Percentiles rank a stretch among this genome's conserved stretches.
Conservation (phyloP, 225 moss, liverwort and hornwort species). For the Bryum argenteum region DNA sequence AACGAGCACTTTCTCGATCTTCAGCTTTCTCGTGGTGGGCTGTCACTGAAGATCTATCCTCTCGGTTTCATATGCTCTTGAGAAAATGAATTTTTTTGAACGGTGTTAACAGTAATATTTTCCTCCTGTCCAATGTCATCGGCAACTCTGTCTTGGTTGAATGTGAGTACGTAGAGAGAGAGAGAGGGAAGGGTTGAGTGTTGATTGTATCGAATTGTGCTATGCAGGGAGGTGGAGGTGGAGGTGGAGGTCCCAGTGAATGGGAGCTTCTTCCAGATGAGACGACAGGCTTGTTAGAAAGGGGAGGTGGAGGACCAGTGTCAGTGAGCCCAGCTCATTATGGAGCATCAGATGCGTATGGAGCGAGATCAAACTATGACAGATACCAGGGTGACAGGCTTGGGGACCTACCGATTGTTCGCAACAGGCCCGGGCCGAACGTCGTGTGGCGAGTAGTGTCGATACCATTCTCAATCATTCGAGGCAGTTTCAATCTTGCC, state of each 20-base stretch:
- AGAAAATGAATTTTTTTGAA: background rate
- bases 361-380: constrained; percentile 59
- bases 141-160: background rate
- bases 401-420: constrained; percentile 56
- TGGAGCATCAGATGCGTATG: constrained; percentile 42
- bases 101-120: background rate
- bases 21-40: background rate
- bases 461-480: constrained; percentile 84
- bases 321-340: constrained; percentile 52
- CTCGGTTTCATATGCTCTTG: background rate
- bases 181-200: background rate
- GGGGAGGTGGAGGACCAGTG: constrained; percentile 49
- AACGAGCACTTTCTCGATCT: background rate
- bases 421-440: constrained; percentile 67
- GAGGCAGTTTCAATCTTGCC: constrained; percentile 89
- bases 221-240: constrained; percentile 45
- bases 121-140: background rate
- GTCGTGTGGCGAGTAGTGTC: constrained; percentile 90
- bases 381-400: constrained; percentile 55
- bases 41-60: background rate
- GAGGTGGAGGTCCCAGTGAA: constrained; percentile 34
- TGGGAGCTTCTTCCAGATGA: constrained; percentile 49
- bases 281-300: constrained; percentile 41
- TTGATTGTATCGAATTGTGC: background rate
- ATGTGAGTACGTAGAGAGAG: background rate